phyloP scores from a whole-genome alignment of 805 yeast species.

The Nakazawaea pomicola region DNA sequence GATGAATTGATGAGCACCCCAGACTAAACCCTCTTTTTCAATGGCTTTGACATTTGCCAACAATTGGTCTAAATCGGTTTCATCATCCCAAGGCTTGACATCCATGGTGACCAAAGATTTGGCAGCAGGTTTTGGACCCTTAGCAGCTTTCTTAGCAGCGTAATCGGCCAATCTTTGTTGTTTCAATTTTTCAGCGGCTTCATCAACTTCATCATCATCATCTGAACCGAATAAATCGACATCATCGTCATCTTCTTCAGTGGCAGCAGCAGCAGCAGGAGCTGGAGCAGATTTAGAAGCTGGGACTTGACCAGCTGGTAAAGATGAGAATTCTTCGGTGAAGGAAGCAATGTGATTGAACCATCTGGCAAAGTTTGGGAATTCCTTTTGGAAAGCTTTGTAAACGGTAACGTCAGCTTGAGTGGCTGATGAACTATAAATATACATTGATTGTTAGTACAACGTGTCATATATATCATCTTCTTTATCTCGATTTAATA shows the following conservation, averaged over 20 bases:
- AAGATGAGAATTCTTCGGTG: slow-evolving; percentile 74
- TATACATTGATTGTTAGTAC: slow-evolving; percentile 17
- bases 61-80: slow-evolving; percentile 90
- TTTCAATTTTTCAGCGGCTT: slow-evolving; percentile 94
- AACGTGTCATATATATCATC: too few relatives aligned
- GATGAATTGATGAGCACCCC: slow-evolving; percentile 98
- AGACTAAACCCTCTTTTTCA: slow-evolving; percentile 86
- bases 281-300: too few relatives aligned
- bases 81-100: slow-evolving; percentile 99
- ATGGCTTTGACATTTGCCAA: slow-evolving; percentile 81
- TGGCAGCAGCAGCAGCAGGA: slow-evolving; percentile 52
- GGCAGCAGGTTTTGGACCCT: slow-evolving; percentile 98
- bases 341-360: slow-evolving; percentile 96
- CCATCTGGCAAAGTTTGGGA: slow-evolving; percentile 97
- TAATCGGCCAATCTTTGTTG: slow-evolving; percentile 97
- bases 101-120: slow-evolving; percentile 95
- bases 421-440: slow-evolving; percentile 76
- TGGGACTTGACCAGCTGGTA: slow-evolving; percentile 76
- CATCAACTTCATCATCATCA: slow-evolving; percentile 92
- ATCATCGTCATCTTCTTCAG: slow-evolving; percentile 82
- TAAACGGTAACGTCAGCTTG: slow-evolving; percentile 93
- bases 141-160: slow-evolving; percentile 95
- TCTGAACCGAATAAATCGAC: slow-evolving; percentile 92
- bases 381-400: slow-evolving; percentile 89
- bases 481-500: too few relatives aligned